Percentiles rank a stretch among this genome's conserved stretches.
phyloP scores from a whole-genome alignment of 1,284 basidiomycete genomes.

The Trichosporon faecale region DNA sequence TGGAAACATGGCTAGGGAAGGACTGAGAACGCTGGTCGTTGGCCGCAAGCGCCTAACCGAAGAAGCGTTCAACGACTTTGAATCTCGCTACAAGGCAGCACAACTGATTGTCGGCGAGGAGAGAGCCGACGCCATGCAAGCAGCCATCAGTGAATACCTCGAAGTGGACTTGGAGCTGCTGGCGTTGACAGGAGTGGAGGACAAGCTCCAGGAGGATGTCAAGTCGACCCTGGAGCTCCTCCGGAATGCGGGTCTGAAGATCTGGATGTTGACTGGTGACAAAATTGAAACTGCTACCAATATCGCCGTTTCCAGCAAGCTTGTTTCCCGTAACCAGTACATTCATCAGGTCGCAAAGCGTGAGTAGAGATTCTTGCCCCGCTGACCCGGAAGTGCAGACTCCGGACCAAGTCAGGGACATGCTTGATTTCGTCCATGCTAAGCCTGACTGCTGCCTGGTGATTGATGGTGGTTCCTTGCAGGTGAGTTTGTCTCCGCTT shows the following conservation, averaged over 20 bases:
- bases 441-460: constrained; percentile 97
- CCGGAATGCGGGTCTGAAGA: constrained; percentile 94
- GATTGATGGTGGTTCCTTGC: constrained; percentile 96
- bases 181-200: constrained; percentile 95
- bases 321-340: constrained; percentile 93
- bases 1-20: constrained; percentile 97
- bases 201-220: constrained; percentile 97
- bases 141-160: constrained; percentile 70
- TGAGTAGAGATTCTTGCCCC: constrained; percentile 52
- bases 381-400: constrained; percentile 64
- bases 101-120: constrained; percentile 68
- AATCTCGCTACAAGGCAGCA: constrained; percentile 70
- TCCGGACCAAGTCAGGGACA: constrained; percentile 73
- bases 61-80: constrained; percentile 72
- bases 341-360: constrained; percentile 95
- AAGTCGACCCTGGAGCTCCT: constrained; percentile 88
- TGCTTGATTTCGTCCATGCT: constrained; percentile 90
- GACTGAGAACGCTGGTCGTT: constrained; percentile 88
- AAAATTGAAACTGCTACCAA: constrained; percentile 99
- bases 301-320: constrained; percentile 94
- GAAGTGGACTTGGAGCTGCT: constrained; percentile 88
- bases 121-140: constrained; percentile 73
- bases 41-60: constrained; percentile 72
- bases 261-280: constrained; percentile 99
- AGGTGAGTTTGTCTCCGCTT: constrained; percentile 56